These are phyloP conservation scores for Hanseniaspora mollemarum DNA, from an alignment of 805 yeast genomes.

Conservation along the genomic window DNA sequence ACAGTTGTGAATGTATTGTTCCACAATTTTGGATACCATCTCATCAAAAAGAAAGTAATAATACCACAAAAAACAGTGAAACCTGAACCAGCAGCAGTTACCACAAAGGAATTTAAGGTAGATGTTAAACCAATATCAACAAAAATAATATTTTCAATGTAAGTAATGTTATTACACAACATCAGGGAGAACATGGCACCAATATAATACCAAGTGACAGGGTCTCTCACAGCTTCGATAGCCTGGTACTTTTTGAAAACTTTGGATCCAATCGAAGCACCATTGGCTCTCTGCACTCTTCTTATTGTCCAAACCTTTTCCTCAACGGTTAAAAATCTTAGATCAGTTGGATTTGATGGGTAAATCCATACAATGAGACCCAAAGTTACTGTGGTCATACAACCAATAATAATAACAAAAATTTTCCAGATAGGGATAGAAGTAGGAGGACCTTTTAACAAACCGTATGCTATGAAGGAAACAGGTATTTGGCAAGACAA, in stretches of 20 bases:
- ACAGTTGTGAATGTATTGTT: conserved; percentile 27
- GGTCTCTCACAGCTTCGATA: conserved; percentile 36
- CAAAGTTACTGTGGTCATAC: conserved; percentile 33
- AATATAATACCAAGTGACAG: conserved; percentile 32
- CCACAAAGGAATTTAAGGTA: conserved; percentile 37
- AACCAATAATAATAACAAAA: conserved; percentile 40
- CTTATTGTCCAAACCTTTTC: conserved; percentile 39
- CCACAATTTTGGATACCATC: conserved; percentile 6
- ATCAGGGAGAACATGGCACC: conserved; percentile 32
- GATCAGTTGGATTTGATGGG: conserved; percentile 41
- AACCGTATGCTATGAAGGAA: conserved; percentile 33
- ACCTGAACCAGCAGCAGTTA: conserved; percentile 40
- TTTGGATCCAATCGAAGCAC: conserved; percentile 36
- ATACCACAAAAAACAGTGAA: conserved; percentile 30
- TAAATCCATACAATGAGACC: conserved; percentile 29
- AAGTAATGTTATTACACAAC: conserved; percentile 38
- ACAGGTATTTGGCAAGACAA: conserved; percentile 30
- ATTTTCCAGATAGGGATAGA: conserved; percentile 38
- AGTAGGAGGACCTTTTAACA: conserved; percentile 17
- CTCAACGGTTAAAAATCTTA: conserved; percentile 32
- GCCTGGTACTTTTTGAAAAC: conserved; percentile 35
- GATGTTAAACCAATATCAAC: conserved; percentile 31
- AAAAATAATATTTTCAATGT: conserved; percentile 37
- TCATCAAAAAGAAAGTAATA: conserved; percentile 24
- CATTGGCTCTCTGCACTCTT: conserved; percentile 32